Evolutionary conservation across 2,329 filamentous ascomycete species (phyloP).

Genomic region (Venturia asperata): DNA sequence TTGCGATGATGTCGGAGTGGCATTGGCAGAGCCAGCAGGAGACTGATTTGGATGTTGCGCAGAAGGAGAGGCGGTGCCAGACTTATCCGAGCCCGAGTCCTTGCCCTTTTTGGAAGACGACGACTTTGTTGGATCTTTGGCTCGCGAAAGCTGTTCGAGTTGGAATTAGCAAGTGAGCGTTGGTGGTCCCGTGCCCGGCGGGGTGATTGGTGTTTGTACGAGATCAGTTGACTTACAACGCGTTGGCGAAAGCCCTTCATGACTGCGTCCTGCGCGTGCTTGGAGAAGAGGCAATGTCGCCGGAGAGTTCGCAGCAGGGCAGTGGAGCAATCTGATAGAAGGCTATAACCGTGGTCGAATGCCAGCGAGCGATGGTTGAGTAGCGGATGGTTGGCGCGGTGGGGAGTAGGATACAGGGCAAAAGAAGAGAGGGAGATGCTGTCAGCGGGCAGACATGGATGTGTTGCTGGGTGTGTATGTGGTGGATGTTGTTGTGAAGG

Average conservation of each 20-base stretch:
- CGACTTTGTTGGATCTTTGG: conserved; percentile 78
- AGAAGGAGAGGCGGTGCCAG: conserved; percentile 73
- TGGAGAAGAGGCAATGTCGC: not conserved
- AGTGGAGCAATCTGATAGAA: not conserved
- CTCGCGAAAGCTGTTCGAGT: conserved; percentile 81
- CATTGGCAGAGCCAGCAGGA: conserved; percentile 53
- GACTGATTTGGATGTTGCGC: conserved; percentile 48
- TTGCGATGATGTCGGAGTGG: conserved; percentile 81
- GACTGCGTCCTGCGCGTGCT: conserved; percentile 41
- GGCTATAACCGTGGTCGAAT: conserved; percentile 3
- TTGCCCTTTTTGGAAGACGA: conserved; percentile 50
- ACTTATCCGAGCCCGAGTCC: conserved; percentile 30
- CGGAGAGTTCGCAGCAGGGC: not conserved
- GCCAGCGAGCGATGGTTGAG: not conserved
- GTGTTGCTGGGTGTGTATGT: not conserved
- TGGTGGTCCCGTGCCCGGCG: conserved; percentile 4
- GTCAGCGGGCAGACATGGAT: conserved; percentile 5
- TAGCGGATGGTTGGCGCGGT: conserved; percentile 5
- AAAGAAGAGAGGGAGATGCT: conserved; percentile 2
- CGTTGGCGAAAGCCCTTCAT: conserved; percentile 98
- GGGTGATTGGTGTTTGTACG: conserved; percentile 21
- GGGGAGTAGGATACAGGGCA: conserved; percentile 1
- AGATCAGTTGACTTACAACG: conserved; percentile 61
- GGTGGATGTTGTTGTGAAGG: not conserved
- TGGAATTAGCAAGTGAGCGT: conserved; percentile 32